phyloP scores from a whole-genome alignment of 345 rosid species.

The Streptanthus diversifolius region DNA sequence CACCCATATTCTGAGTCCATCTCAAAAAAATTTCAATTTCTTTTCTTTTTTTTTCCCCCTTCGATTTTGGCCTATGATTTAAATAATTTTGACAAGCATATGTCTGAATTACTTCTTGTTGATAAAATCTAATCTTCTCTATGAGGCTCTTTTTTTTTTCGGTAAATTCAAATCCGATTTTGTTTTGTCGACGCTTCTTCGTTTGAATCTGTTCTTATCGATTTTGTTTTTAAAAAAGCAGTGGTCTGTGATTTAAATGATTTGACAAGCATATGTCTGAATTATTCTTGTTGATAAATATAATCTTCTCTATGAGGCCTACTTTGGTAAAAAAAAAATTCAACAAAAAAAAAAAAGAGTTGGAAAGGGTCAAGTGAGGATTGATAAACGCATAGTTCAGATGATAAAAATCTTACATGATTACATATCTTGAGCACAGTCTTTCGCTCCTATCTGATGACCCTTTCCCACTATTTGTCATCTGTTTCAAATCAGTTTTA shows the following conservation, averaged over 20 bases:
- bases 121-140: conserved; percentile 82
- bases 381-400: conserved; percentile 82
- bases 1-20: conserved; percentile 93
- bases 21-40: not conserved
- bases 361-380: conserved; percentile 63
- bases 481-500: too few relatives aligned
- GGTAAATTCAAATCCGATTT: not conserved
- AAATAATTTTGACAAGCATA: conserved; percentile 69
- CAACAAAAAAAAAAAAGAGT: not conserved
- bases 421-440: conserved; percentile 40
- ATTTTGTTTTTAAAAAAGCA: not conserved
- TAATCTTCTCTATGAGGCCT: conserved; percentile 98
- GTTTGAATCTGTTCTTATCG: not conserved
- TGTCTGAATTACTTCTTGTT: conserved; percentile 67
- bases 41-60: not conserved
- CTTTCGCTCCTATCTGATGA: conserved; percentile 99
- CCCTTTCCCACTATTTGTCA: not conserved
- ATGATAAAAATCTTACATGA: conserved; percentile 61
- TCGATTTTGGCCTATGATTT: conserved; percentile 66
- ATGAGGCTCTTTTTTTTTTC: conserved; percentile 49
- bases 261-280: conserved; percentile 97
- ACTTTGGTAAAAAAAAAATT: not conserved
- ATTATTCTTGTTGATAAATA: conserved; percentile 49
- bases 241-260: conserved; percentile 68
- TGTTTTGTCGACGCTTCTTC: not conserved